A percentile compares a stretch with the other conserved stretches of the same genome.
These are phyloP conservation scores for Flueggea neowawraea DNA, from an alignment of 441 rosid species.

Conservation along the genomic window DNA sequence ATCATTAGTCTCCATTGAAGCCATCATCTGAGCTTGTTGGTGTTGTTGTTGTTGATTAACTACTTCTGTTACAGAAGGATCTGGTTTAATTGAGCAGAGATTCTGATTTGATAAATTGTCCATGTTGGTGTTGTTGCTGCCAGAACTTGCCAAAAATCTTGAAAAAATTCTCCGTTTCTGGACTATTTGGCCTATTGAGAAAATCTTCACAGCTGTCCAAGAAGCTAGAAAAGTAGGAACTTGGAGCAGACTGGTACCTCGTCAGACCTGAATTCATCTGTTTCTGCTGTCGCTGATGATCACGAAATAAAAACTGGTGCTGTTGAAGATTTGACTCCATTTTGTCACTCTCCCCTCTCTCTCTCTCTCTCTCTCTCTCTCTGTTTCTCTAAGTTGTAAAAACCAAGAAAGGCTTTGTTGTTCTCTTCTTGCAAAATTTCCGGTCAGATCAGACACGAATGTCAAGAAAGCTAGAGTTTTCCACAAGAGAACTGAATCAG, in stretches of 20 bases:
- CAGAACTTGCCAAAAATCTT: slow-evolving; percentile 32
- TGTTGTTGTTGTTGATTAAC: background rate
- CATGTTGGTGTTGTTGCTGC: slow-evolving; percentile 10
- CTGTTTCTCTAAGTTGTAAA: background rate
- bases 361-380: background rate
- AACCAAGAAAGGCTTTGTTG: too few relatives aligned
- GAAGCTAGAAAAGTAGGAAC: slow-evolving; percentile 56
- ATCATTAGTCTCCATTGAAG: slow-evolving; percentile 17
- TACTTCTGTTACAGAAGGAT: slow-evolving; percentile 26
- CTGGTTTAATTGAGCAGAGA: slow-evolving; percentile 11
- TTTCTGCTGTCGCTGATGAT: background rate
- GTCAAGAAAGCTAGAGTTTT: too few relatives aligned
- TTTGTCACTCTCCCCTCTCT: background rate
- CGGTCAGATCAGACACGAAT: too few relatives aligned
- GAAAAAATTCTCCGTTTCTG: slow-evolving; percentile 77
- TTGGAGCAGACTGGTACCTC: slow-evolving; percentile 91
- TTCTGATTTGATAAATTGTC: too few relatives aligned
- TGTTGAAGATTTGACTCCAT: slow-evolving; percentile 88
- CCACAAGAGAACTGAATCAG: background rate
- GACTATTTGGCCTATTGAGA: slow-evolving; percentile 73
- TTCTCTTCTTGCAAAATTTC: too few relatives aligned
- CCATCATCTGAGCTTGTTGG: slow-evolving; percentile 6
- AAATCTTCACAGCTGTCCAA: slow-evolving; percentile 62
- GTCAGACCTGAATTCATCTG: slow-evolving; percentile 51
- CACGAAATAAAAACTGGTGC: slow-evolving; percentile 3